Conservation (phyloP, 2,329 filamentous ascomycete species). For the Rhexocercosporidium sp. region DNA sequence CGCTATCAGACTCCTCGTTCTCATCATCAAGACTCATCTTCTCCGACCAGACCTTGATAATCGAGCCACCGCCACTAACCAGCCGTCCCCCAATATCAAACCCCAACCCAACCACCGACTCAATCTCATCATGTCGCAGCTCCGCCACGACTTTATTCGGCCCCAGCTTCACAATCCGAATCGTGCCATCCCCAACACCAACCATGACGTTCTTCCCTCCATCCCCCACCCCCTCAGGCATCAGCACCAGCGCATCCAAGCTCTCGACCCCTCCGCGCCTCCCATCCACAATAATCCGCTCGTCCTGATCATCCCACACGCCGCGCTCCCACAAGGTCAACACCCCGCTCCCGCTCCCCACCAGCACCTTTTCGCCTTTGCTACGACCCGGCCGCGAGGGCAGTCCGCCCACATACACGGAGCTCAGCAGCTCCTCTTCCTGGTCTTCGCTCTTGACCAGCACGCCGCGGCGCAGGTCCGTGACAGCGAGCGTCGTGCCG, state of each 20-base stretch:
- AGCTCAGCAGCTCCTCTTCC: conserved; percentile 89
- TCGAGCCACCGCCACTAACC: no score
- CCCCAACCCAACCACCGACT: no score
- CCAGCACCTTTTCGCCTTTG: conserved; percentile 76
- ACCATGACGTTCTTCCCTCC: conserved; percentile 77
- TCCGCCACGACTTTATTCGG: no score
- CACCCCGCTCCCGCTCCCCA: conserved; percentile 78
- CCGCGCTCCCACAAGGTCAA: conserved; percentile 94
- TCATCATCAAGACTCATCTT: no score
- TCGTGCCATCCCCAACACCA: conserved; percentile 79
- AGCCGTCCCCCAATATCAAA: no score
- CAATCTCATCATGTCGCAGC: no score
- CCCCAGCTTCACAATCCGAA: conserved; percentile 47
- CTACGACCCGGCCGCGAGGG: conserved; percentile 65
- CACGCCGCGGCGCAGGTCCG: conserved; percentile 85
- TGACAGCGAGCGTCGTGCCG: conserved; percentile 87
- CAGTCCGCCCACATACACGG: conserved; percentile 78
- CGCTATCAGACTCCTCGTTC: no score
- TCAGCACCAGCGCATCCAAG: conserved; percentile 73
- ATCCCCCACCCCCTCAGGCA: conserved; percentile 72
- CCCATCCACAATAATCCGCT: conserved; percentile 78
- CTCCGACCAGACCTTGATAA: no score
- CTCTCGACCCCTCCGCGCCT: conserved; percentile 72
- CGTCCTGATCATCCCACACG: conserved; percentile 93
- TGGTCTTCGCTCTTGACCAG: conserved; percentile 91